phyloP scores from a whole-genome alignment of 306 rosid genomes.

The Morella rubra region DNA sequence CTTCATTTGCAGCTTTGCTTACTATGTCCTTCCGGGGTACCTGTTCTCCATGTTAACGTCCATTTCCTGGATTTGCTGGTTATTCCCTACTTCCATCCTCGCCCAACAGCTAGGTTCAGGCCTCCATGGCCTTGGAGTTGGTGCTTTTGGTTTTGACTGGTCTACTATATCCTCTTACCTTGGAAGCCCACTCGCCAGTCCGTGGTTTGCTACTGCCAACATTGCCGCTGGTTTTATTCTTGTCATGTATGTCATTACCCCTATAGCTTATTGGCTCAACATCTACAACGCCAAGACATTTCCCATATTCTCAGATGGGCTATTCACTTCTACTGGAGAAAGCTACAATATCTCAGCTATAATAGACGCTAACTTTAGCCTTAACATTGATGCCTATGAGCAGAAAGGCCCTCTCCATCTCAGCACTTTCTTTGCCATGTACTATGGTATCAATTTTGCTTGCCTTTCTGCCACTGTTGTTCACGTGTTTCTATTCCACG shows the following conservation, averaged over 20 bases:
- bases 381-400: constrained; percentile 57
- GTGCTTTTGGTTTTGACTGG: constrained; percentile 76
- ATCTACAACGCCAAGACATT: constrained; percentile 60
- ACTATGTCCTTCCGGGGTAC: constrained; percentile 76
- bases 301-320: constrained; percentile 74
- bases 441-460: constrained; percentile 68
- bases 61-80: constrained; percentile 77
- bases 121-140: constrained; percentile 74
- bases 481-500: constrained; percentile 75
- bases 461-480: constrained; percentile 74
- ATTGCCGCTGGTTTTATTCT: constrained; percentile 66
- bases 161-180: constrained; percentile 74
- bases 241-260: constrained; percentile 55
- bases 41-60: constrained; percentile 72
- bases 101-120: constrained; percentile 84
- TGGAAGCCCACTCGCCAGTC: constrained; percentile 83
- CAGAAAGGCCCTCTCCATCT: constrained; percentile 63
- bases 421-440: constrained; percentile 62
- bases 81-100: constrained; percentile 60
- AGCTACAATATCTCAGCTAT: constrained; percentile 69
- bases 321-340: constrained; percentile 63
- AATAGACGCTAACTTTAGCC: constrained; percentile 57
- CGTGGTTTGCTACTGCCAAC: constrained; percentile 91
- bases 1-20: constrained; percentile 67
- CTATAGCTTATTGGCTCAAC: constrained; percentile 61